phyloP scores from a whole-genome alignment of 345 rosid genomes.

The Cochlearia excelsa region DNA sequence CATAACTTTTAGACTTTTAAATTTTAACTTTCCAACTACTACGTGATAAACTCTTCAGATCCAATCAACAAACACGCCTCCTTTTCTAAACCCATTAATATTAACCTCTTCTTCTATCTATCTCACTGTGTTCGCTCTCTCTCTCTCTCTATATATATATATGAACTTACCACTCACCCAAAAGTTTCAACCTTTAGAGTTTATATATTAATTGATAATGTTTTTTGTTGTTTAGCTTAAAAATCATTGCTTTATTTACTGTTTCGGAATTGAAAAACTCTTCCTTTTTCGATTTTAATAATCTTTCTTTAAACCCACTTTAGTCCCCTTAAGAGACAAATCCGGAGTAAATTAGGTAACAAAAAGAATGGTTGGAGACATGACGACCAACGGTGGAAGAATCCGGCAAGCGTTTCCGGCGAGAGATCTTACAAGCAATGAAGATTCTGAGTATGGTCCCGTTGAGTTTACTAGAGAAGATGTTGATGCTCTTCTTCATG shows the following conservation, averaged over 20 bases:
- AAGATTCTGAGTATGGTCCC: conserved; percentile 59
- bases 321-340: conserved; percentile 6
- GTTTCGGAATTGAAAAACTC: conserved; percentile 26
- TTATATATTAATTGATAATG: no score
- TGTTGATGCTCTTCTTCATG: conserved; percentile 57
- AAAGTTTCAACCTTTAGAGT: no score
- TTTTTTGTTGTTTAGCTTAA: conserved; percentile 22
- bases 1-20: no score
- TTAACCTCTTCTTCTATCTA: no score
- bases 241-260: not conserved
- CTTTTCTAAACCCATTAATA: no score
- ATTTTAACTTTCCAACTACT: no score
- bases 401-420: conserved; percentile 49
- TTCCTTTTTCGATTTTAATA: conserved; percentile 4
- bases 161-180: no score
- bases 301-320: not conserved
- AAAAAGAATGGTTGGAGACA: conserved; percentile 46
- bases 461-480: conserved; percentile 65
- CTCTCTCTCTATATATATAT: no score
- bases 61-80: no score
- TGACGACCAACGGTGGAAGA: conserved; percentile 42
- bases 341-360: conserved; percentile 29
- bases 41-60: no score
- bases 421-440: conserved; percentile 57
- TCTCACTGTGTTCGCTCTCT: no score